Evolutionary conservation across 805 yeast genomes (phyloP).

Genomic region (Saturnispora sekii): DNA sequence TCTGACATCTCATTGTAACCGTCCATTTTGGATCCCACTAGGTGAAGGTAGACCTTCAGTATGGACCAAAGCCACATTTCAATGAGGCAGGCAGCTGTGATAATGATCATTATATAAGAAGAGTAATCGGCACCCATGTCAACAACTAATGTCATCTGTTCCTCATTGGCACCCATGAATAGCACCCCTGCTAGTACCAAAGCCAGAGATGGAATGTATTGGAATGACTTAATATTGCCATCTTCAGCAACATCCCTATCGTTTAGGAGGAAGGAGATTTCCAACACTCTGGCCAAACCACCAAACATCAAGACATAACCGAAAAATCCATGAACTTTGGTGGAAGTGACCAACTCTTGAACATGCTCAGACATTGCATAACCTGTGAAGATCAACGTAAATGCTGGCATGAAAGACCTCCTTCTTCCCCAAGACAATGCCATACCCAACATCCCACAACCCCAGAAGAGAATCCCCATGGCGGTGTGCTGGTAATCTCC

Average conservation of each 20-base stretch:
- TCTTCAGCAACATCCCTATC: constrained; percentile 39
- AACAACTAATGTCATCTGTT: constrained; percentile 63
- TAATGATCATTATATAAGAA: constrained; percentile 62
- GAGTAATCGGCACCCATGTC: constrained; percentile 78
- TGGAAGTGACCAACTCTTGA: constrained; percentile 66
- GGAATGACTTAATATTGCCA: constrained; percentile 57
- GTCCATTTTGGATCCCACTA: constrained; percentile 24
- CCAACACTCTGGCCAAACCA: constrained; percentile 67
- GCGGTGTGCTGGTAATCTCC: constrained; percentile 94
- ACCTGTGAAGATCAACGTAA: constrained; percentile 80
- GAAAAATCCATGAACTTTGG: constrained; percentile 81
- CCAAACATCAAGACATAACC: constrained; percentile 74
- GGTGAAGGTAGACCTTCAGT: constrained; percentile 45
- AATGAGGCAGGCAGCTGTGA: constrained; percentile 65
- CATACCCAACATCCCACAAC: constrained; percentile 82
- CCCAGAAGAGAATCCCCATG: constrained; percentile 97
- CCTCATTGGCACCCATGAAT: constrained; percentile 92
- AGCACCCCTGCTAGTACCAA: constrained; percentile 68
- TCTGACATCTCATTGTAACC: constrained; percentile 7
- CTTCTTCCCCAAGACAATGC: constrained; percentile 58
- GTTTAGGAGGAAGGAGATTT: constrained; percentile 63
- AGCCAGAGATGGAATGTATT: constrained; percentile 77
- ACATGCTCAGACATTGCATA: constrained; percentile 90
- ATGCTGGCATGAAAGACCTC: constrained; percentile 70
- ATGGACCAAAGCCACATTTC: constrained; percentile 57